Evolutionary conservation across 345 rosid species (phyloP).

Genomic region (Salix exigua): DNA sequence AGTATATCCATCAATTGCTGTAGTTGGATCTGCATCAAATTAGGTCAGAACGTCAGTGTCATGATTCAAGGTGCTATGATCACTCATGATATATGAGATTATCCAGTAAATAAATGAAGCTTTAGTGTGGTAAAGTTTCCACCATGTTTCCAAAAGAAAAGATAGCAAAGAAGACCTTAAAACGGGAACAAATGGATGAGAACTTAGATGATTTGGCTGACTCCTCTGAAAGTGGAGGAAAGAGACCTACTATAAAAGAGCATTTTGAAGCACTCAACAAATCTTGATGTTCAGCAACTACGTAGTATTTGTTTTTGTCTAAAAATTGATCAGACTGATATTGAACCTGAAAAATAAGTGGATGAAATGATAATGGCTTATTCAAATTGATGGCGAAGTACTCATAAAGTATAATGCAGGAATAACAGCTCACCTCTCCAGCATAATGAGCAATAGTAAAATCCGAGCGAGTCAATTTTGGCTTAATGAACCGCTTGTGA

Average conservation of each 20-base stretch:
- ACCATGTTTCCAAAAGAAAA: conserved; percentile 1
- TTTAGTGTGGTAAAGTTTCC: neutral
- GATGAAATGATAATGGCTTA: conserved; percentile 15
- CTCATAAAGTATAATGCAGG: too few species aligned
- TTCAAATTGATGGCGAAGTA: too few species aligned
- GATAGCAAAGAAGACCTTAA: conserved; percentile 48
- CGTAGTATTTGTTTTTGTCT: conserved; percentile 94
- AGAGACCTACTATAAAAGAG: conserved; percentile 66
- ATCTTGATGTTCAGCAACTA: conserved; percentile 90
- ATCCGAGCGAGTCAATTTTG: conserved; percentile 73
- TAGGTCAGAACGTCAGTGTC: conserved; percentile 21
- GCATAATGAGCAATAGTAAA: conserved; percentile 85
- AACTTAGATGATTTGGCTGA: conserved; percentile 71
- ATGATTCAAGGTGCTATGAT: neutral
- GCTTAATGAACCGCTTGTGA: conserved; percentile 73
- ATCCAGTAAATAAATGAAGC: conserved; percentile 6
- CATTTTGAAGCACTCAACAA: conserved; percentile 80
- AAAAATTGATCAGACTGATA: conserved; percentile 87
- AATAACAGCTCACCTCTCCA: conserved; percentile 62
- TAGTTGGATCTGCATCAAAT: conserved; percentile 74
- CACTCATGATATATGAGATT: conserved; percentile 7
- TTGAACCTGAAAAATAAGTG: conserved; percentile 59
- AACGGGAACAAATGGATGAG: conserved; percentile 81
- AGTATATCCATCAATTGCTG: conserved; percentile 89
- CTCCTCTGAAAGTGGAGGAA: conserved; percentile 65